phyloP scores from a whole-genome alignment of 2,329 filamentous ascomycete species.

The Aspergillus aculeatinus region DNA sequence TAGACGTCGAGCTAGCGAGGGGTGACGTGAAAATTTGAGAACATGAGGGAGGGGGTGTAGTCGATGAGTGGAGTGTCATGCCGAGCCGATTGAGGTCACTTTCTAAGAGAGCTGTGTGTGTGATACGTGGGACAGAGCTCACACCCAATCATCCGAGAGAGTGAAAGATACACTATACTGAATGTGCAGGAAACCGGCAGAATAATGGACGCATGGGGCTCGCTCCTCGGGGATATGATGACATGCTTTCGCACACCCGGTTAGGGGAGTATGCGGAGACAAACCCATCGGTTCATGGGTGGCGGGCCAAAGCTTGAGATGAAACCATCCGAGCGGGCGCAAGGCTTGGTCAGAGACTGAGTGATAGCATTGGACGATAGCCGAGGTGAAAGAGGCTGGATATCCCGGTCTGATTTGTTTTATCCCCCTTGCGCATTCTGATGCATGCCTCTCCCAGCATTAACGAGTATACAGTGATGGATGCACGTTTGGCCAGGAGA shows the following conservation, averaged over 20 bases:
- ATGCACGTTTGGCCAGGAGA: too few species aligned
- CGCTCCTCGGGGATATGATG: background rate
- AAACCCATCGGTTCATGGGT: constrained; percentile 1
- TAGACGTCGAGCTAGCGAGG: background rate
- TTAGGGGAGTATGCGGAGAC: constrained; percentile 5
- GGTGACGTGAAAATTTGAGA: background rate
- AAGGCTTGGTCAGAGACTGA: constrained; percentile 6
- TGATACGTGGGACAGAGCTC: background rate
- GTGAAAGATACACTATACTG: background rate
- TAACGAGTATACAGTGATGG: background rate
- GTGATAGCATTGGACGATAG: background rate
- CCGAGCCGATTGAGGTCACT: background rate
- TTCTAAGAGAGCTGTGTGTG: background rate
- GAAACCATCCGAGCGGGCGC: constrained; percentile 3
- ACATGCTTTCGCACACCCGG: constrained; percentile 1
- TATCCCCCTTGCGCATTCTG: constrained; percentile 1
- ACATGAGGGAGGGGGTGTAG: background rate
- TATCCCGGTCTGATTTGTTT: background rate
- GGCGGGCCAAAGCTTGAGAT: constrained; percentile 12
- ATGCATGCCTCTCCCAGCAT: constrained; percentile 2
- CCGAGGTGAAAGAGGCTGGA: background rate
- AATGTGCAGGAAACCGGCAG: background rate
- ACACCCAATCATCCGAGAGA: background rate
- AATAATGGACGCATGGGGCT: background rate
- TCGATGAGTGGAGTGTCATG: background rate